A percentile compares a stretch with the other conserved stretches of the same genome.
Conservation (phyloP, 1,139 yeast species). For the Magnusiomyces sp. region DNA sequence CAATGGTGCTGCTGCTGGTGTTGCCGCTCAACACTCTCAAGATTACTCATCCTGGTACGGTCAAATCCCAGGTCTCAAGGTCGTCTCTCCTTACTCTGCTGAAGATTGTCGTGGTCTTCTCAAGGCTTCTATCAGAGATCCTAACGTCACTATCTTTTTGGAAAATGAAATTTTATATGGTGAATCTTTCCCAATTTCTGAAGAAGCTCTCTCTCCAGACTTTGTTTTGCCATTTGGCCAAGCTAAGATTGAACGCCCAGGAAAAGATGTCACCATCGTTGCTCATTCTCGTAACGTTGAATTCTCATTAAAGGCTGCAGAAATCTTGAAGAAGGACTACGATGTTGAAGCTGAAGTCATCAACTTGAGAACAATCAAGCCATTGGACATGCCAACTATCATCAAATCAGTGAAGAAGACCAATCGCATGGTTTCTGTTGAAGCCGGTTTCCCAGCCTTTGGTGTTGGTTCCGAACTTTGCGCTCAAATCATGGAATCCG, state of each 20-base stretch:
- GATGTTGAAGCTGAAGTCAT: constrained; percentile 90
- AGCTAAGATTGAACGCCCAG: constrained; percentile 91
- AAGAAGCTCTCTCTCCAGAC: constrained; percentile 82
- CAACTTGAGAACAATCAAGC: constrained; percentile 95
- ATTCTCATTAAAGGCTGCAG: constrained; percentile 85
- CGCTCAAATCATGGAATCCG: constrained; percentile 97
- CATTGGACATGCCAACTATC: constrained; percentile 84
- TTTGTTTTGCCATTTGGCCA: constrained; percentile 88
- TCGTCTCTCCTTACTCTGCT: constrained; percentile 84
- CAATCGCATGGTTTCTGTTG: constrained; percentile 91
- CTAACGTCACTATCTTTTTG: constrained; percentile 92
- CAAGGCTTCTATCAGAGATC: constrained; percentile 96
- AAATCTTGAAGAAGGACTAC: constrained; percentile 68
- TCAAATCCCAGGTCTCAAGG: constrained; percentile 95
- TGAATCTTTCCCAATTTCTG: constrained; percentile 81
- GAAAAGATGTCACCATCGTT: constrained; percentile 82
- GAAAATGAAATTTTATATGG: constrained; percentile 95
- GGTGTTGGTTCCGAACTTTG: constrained; percentile 98
- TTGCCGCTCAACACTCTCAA: constrained; percentile 98
- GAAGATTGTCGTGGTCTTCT: constrained; percentile 94
- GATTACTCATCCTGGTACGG: constrained; percentile 98
- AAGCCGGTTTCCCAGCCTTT: constrained; percentile 95
- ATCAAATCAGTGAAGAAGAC: constrained; percentile 91
- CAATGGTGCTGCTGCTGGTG: constrained; percentile 99
- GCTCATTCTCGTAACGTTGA: constrained; percentile 88